Conservation (phyloP, 83 land plant genomes). For the Larix sibirica region DNA sequence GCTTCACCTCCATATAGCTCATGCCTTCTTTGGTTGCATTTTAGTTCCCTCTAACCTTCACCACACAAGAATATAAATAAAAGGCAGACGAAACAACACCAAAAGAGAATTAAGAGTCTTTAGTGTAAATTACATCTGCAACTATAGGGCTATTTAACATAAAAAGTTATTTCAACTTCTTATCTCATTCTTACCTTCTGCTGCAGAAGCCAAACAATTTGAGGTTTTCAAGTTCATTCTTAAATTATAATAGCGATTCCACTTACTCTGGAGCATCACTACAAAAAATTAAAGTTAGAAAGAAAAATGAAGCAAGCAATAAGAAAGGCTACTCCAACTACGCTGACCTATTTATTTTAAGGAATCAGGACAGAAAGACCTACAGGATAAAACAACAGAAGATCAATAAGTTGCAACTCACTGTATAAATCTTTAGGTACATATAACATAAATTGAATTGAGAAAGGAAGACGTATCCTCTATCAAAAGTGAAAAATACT, state of each 20-base stretch:
- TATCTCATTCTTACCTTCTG: conserved; percentile 45
- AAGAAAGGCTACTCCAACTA: too few relatives aligned
- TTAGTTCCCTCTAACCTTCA: conserved; percentile 46
- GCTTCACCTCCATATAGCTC: conserved; percentile 73
- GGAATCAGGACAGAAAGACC: too few relatives aligned
- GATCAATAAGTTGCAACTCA: too few relatives aligned
- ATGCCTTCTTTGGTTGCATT: conserved; percentile 39
- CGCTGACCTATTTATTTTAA: too few relatives aligned
- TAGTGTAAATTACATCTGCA: background rate
- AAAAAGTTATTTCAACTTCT: too few relatives aligned
- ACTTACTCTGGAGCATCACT: conserved; percentile 95
- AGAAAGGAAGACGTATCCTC: too few relatives aligned
- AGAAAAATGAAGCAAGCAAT: too few relatives aligned
- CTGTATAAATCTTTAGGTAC: too few relatives aligned
- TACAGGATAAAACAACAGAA: too few relatives aligned
- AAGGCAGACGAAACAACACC: background rate
- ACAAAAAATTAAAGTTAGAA: conserved; percentile 7
- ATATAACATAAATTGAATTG: too few relatives aligned
- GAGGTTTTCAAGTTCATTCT: conserved; percentile 61
- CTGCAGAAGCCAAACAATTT: conserved; percentile 57
- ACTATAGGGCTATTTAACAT: background rate
- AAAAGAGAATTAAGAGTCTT: background rate
- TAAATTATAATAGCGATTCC: conserved; percentile 69
- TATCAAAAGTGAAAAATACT: too few relatives aligned
- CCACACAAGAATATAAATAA: conserved; percentile 5